Base-by-base conservation (phyloP, 192 early-diverging fungal species). In the Podochytrium sp. region DNA sequence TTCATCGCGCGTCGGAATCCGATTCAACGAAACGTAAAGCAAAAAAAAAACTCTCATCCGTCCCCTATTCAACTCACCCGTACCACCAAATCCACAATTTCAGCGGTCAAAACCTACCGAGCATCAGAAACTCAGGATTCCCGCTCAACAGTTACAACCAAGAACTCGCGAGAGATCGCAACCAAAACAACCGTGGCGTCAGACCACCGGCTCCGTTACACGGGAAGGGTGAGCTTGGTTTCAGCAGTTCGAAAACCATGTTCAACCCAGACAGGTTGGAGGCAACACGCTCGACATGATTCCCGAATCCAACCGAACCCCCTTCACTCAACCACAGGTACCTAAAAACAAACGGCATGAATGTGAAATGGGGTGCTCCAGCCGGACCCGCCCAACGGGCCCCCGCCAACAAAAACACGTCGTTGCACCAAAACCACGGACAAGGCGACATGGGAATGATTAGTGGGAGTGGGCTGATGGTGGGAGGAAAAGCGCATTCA, bases 21-120 rank as follows among this genome's bases (percentile, higher is more conserved):
- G 85, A 27, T 84, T 86, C 66, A 84, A 86, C 65, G 85, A 86
- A 42, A 71, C 75, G 80, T 81, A 71, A 67, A 59, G 34, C 23
- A 3, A n/a, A 38, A 10, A 16, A 12, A 59, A 4, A 10, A 29
- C n/a, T n/a, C n/a, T n/a, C n/a, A n/a, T n/a, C n/a, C n/a, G n/a
- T n/a, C n/a, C n/a, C n/a, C n/a, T n/a, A n/a, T n/a, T n/a, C n/a
- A n/a, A n/a, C n/a, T n/a, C n/a, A n/a, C n/a, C n/a, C n/a, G n/a
- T n/a, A n/a, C n/a, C n/a, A n/a, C n/a, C n/a, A n/a, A n/a, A n/a
- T n/a, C n/a, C n/a, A n/a, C n/a, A n/a, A n/a, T n/a, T n/a, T n/a
- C n/a, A n/a, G n/a, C n/a, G n/a, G n/a, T n/a, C n/a, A n/a, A n/a
- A n/a, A n/a, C n/a, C n/a, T n/a, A n/a, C n/a, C n/a, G n/a, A n/a